Evolutionary conservation across 495 filamentous ascomycete genomes (phyloP), one percentile per base, ranked within the genome.

Genomic region (Lasiosphaeria miniovina): DNA sequence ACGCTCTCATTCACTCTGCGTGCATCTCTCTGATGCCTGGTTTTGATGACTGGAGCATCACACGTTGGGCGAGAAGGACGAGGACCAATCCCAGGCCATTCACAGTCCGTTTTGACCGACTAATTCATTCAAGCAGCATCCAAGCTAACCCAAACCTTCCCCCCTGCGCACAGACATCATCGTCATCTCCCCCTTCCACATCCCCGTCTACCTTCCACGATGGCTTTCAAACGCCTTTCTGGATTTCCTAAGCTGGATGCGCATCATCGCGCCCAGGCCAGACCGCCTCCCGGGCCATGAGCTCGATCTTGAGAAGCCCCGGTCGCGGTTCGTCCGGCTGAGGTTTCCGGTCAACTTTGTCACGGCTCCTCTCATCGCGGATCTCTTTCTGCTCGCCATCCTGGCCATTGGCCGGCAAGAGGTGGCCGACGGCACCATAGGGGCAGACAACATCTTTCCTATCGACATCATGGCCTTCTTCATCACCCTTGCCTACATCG

Each of bases 381-480:
- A 87, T 60, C 79, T 88, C 38, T 87, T 88, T 59, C 70, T 88
- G 33, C 75, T 88, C 17, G 85, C 83, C 52, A 86, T 87, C 46
- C 49, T 73, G 49, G 84, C 85, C 36, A 88, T 88, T 65, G 82
- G 82, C 24, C 66, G 79, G 60, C 49, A 75, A 57, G 86, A 88
- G 68, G 83, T 88, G 3, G 75, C 79, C 36, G 85, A 82, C 61
- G 86, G 86, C 24, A 88, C 83, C 0, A 61, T 86, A 31, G 86
- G 86, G 4, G 73, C 84, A 4, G 69, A 85, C 67, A 69, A 80
- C 60, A 88, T 88, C 65, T 75, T 71, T 2, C 85, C 85, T 0
- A 75, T 84, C 59, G 83, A 87, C 54, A 87, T 88, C 64, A 85
- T 88, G 80, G 68, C 71, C 40, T 88, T 88, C 71, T 89, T 89